Conservation (phyloP, 1,284 basidiomycete species). For the Heliocybe sulcata region DNA sequence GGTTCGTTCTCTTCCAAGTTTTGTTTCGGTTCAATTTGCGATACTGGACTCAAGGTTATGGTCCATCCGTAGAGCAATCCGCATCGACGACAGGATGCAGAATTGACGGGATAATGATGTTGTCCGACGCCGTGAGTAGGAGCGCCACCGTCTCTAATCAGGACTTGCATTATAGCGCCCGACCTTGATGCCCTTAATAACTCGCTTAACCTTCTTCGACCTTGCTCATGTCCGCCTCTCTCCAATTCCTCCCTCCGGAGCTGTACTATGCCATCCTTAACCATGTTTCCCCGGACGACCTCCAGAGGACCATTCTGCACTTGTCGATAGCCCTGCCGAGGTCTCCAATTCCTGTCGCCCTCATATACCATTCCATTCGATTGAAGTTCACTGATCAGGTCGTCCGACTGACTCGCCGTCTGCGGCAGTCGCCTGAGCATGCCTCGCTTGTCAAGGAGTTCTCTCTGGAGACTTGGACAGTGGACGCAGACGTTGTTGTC, state of each 20-base stretch:
- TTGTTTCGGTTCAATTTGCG: no score
- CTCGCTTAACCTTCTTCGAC: neutral
- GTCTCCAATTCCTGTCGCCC: constrained; percentile 40
- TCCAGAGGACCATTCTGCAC: constrained; percentile 37
- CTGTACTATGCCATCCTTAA: constrained; percentile 48
- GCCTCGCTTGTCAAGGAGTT: constrained; percentile 37
- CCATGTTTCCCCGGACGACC: constrained; percentile 30
- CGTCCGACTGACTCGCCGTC: constrained; percentile 36
- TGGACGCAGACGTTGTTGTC: constrained; percentile 56
- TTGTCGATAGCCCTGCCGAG: constrained; percentile 48
- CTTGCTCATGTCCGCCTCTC: neutral
- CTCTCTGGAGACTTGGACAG: constrained; percentile 46
- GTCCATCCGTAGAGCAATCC: no score
- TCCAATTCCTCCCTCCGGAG: constrained; percentile 43
- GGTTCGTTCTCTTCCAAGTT: no score
- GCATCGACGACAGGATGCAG: no score
- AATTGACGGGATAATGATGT: no score
- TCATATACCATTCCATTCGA: constrained; percentile 43
- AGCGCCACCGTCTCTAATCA: no score
- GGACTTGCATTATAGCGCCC: no score
- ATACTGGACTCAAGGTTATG: no score
- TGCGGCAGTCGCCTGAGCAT: constrained; percentile 29
- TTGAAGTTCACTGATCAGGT: constrained; percentile 37
- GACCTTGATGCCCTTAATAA: neutral
- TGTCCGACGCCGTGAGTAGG: no score